A percentile compares a stretch with the other conserved stretches of the same genome.
These are phyloP conservation scores for Pelomyxa schiedti DNA, from an alignment of 78 protist species.

Conservation along the genomic window DNA sequence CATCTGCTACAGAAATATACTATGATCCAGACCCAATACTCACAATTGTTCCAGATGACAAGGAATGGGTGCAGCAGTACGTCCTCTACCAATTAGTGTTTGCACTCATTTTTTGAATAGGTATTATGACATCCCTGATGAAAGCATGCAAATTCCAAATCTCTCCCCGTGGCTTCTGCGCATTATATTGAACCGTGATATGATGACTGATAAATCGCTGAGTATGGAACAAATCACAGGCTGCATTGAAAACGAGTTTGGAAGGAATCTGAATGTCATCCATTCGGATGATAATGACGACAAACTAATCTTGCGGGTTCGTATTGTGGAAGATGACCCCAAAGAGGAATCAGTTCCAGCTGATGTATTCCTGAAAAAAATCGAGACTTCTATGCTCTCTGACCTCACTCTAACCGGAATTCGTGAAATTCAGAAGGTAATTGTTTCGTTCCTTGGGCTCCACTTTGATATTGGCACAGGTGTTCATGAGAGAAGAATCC, in stretches of 20 bases:
- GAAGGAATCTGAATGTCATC: slow-evolving; percentile 40
- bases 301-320: slow-evolving; percentile 64
- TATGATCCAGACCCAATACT: slow-evolving; percentile 87
- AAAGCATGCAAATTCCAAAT: slow-evolving; percentile 1
- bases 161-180: slow-evolving; percentile 78
- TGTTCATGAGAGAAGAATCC: slow-evolving; percentile 2
- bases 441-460: too few relatives aligned
- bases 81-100: too few relatives aligned
- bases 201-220: slow-evolving; percentile 56
- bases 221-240: slow-evolving; percentile 47
- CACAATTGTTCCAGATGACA: slow-evolving; percentile 75
- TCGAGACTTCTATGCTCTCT: slow-evolving; percentile 60
- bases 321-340: slow-evolving; percentile 27
- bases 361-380: slow-evolving; percentile 37
- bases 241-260: slow-evolving; percentile 39
- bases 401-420: slow-evolving; percentile 74
- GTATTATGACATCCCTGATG: slow-evolving; percentile 48
- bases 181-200: slow-evolving; percentile 58
- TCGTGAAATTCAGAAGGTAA: slow-evolving; percentile 56
- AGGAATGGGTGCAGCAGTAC: too few relatives aligned
- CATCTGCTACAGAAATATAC: slow-evolving; percentile 68
- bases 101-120: slow-evolving; percentile 46
- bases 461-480: background rate
- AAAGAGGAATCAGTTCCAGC: slow-evolving; percentile 25
- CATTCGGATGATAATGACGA: slow-evolving; percentile 79